Evolutionary conservation across 306 rosid genomes (phyloP), one percentile per base, ranked within the genome.

Genomic region (Cucumis melo): DNA sequence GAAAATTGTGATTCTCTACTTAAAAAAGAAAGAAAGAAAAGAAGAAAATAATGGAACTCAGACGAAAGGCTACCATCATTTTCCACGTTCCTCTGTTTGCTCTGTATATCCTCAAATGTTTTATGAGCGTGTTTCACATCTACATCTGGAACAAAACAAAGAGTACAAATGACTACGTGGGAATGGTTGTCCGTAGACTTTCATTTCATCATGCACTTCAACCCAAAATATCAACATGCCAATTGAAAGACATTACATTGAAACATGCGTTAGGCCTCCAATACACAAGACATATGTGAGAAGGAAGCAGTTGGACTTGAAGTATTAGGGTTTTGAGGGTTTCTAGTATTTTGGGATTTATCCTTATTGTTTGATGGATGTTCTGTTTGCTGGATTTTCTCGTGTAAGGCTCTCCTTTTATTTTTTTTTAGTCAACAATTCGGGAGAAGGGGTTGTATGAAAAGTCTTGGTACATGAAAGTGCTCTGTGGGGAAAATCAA

Each of bases 31-130:
- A 13, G 46, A 2, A 42, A 42, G 48, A 11, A 42, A 42, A 3
- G 48, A 10, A 48, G 34, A 24, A 9, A 12, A 8, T 24, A 27
- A 29, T 32, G 36, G 19, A 23, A 19, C 32, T 74, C 78, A 41
- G 81, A 59, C 68, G 59, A 81, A 27, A 76, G 78, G 58, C 56
- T 81, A 71, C 80, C 74, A 79, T 56, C 78, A 63, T 67, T 80
- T 65, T 71, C 83, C 58, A 78, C 62, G 48, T 38, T 60, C 32
- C 83, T 78, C 51, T 57, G 78, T 63, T 46, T 78, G 78, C 83
- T 34, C 78, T 78, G 77, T 32, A 66, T 7, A 51, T 81, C 87
- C 78, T 84, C 83, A 14, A 67, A 21, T 5, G 21, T 57, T 64
- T 78, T 15, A 23, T 46, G 46, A 80, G 68, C 39, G n/a, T 62